Conservation (phyloP, 78 protist genomes). For the Dictyostelium intermedium region DNA sequence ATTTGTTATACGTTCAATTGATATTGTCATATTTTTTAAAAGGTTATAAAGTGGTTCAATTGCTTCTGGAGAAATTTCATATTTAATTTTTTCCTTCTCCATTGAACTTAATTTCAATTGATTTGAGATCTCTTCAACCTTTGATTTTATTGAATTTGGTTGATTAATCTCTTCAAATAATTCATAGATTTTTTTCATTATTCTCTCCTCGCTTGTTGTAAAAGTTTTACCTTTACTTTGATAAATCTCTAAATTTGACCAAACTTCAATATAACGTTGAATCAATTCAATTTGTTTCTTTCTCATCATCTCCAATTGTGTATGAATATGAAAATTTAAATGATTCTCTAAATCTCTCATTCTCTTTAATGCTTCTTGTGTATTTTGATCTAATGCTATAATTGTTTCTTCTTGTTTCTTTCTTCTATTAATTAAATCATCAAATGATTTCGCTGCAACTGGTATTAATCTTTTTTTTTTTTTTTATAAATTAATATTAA, state of each 20-base stretch:
- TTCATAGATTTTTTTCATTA: background rate
- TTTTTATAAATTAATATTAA: too few species aligned
- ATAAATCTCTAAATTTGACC: slow-evolving; percentile 57
- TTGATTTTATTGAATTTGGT: slow-evolving; percentile 37
- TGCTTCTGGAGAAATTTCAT: slow-evolving; percentile 20
- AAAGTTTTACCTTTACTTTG: slow-evolving; percentile 28
- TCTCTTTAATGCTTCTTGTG: slow-evolving; percentile 34
- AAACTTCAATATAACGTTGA: slow-evolving; percentile 54
- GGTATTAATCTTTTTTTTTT: slow-evolving; percentile 28
- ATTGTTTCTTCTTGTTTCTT: slow-evolving; percentile 39
- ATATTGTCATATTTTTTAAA: slow-evolving; percentile 42
- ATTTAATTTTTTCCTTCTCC: slow-evolving; percentile 25
- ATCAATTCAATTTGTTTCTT: slow-evolving; percentile 27
- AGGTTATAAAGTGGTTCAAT: slow-evolving; percentile 30
- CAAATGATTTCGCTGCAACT: slow-evolving; percentile 56
- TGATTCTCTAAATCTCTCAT: slow-evolving; percentile 59
- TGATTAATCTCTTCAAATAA: slow-evolving; percentile 33
- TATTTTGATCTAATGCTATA: background rate
- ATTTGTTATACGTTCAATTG: slow-evolving; percentile 39
- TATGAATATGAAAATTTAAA: slow-evolving; percentile 39
- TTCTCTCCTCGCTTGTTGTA: slow-evolving; percentile 25
- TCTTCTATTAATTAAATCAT: slow-evolving; percentile 47
- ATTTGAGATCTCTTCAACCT: slow-evolving; percentile 38
- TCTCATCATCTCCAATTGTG: slow-evolving; percentile 48
- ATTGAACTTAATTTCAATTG: slow-evolving; percentile 24